Conservation (phyloP, 2,329 filamentous ascomycete species). For the Aphanoascus verrucosus region DNA sequence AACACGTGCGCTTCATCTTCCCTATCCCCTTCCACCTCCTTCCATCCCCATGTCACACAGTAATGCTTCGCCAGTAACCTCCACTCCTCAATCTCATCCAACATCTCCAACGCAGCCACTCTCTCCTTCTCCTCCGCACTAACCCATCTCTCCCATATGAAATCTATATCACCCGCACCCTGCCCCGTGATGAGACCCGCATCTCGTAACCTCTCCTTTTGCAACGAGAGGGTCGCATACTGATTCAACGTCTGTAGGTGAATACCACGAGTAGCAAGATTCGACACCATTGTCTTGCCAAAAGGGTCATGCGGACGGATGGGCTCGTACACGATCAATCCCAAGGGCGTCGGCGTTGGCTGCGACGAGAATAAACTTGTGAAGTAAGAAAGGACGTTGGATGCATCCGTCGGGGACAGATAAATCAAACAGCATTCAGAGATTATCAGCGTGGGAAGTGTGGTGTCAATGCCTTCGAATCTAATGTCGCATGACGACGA, state of each 20-base stretch:
- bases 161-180: slow-evolving; percentile 50
- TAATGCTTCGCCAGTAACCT: slow-evolving; percentile 78
- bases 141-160: slow-evolving; percentile 73
- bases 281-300: slow-evolving; percentile 82
- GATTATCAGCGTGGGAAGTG: slow-evolving; percentile 67
- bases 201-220: slow-evolving; percentile 54
- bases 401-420: slow-evolving; percentile 55
- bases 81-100: slow-evolving; percentile 96
- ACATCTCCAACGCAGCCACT: slow-evolving; percentile 67
- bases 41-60: slow-evolving; percentile 79
- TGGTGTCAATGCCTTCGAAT: slow-evolving; percentile 43
- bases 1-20: slow-evolving; percentile 23
- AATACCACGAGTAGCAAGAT: slow-evolving; percentile 72
- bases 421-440: slow-evolving; percentile 97
- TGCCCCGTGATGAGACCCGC: slow-evolving; percentile 55
- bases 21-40: slow-evolving; percentile 38
- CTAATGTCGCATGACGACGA: slow-evolving; percentile 19
- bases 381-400: slow-evolving; percentile 56
- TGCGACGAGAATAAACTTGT: slow-evolving; percentile 36
- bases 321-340: slow-evolving; percentile 76
- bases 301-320: slow-evolving; percentile 76
- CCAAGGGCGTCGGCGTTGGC: slow-evolving; percentile 26
- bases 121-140: slow-evolving; percentile 60
- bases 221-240: slow-evolving; percentile 58
- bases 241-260: slow-evolving; percentile 68